Evolutionary conservation across 768 basidiomycete species (phyloP).

Genomic region (Exidia glandulosa): DNA sequence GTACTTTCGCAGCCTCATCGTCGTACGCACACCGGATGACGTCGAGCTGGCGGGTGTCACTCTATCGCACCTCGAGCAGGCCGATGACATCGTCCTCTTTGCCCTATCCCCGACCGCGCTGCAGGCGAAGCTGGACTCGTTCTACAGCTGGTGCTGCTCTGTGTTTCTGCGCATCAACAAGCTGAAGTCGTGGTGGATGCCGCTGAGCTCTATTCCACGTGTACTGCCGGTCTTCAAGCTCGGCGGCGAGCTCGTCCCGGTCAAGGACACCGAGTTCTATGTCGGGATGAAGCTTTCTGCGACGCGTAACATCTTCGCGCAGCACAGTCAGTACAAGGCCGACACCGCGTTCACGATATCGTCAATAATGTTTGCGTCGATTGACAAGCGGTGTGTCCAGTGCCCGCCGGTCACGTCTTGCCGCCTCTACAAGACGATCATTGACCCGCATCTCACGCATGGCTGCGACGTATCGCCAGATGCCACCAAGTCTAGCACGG

Average conservation of each 20-base stretch:
- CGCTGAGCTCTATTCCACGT: conserved; percentile 9
- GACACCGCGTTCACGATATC: conserved; percentile 9
- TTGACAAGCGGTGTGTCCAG: no score
- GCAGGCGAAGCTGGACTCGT: conserved; percentile 9
- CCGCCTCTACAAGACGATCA: conserved; percentile 9
- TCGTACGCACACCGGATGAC: background rate
- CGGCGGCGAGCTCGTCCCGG: background rate
- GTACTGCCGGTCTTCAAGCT: background rate
- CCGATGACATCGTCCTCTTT: conserved; percentile 16
- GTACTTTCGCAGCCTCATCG: conserved; percentile 15
- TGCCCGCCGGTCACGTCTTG: background rate
- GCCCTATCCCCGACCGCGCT: conserved; percentile 10
- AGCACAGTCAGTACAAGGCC: conserved; percentile 11
- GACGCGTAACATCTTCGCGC: conserved; percentile 1
- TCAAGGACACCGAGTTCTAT: background rate
- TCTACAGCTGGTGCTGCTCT: conserved; percentile 13
- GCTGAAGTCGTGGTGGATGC: conserved; percentile 13
- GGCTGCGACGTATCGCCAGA: conserved; percentile 7
- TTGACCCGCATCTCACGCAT: conserved; percentile 11
- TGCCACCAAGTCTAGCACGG: conserved; percentile 2
- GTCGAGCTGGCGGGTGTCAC: conserved; percentile 19
- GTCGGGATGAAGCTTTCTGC: conserved; percentile 4
- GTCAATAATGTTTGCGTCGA: background rate
- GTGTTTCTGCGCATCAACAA: conserved; percentile 19
- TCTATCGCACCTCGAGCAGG: no score